A percentile compares a stretch with the other conserved stretches of the same genome.
Evolutionary conservation across 2,329 filamentous ascomycete genomes (phyloP).

Genomic region (Paecilomyces dactylethromorphus): DNA sequence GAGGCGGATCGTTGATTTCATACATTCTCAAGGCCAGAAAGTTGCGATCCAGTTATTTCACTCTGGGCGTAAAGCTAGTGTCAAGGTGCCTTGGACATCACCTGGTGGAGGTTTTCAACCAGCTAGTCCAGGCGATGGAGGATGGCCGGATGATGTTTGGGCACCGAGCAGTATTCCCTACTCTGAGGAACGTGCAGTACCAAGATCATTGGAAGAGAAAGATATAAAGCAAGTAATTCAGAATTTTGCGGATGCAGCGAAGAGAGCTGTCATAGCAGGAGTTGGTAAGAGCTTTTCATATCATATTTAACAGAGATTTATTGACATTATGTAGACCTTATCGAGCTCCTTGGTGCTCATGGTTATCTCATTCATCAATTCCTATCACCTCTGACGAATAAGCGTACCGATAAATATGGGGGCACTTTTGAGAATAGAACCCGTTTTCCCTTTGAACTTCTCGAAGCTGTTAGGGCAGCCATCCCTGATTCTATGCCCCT

Average conservation of each 20-base stretch:
- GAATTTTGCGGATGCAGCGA: slow-evolving; percentile 40
- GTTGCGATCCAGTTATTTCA: slow-evolving; percentile 26
- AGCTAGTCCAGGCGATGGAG: not conserved
- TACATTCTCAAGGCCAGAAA: slow-evolving; percentile 19
- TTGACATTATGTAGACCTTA: slow-evolving; percentile 27
- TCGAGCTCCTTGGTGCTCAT: slow-evolving; percentile 45
- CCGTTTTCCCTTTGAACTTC: slow-evolving; percentile 50
- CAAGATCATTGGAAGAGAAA: slow-evolving; percentile 25
- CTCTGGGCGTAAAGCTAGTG: slow-evolving; percentile 12
- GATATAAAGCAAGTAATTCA: slow-evolving; percentile 35
- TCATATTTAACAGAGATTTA: too few relatives aligned
- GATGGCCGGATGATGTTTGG: slow-evolving; percentile 2
- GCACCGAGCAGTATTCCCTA: slow-evolving; percentile 15
- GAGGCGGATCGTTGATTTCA: slow-evolving; percentile 23
- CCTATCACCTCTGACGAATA: slow-evolving; percentile 41
- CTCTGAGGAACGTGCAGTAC: slow-evolving; percentile 20
- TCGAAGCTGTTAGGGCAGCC: slow-evolving; percentile 34
- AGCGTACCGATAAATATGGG: slow-evolving; percentile 45
- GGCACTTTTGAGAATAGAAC: slow-evolving; percentile 46
- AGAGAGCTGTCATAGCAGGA: slow-evolving; percentile 49
- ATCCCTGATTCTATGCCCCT: slow-evolving; percentile 64
- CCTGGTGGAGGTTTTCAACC: not conserved
- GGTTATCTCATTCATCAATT: slow-evolving; percentile 50
- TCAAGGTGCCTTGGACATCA: not conserved
- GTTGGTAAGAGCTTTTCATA: slow-evolving; percentile 20